A percentile compares a stretch with the other conserved stretches of the same genome.
Conservation (phyloP, 139 green algal genomes). For the Coccomyxa sp. region DNA sequence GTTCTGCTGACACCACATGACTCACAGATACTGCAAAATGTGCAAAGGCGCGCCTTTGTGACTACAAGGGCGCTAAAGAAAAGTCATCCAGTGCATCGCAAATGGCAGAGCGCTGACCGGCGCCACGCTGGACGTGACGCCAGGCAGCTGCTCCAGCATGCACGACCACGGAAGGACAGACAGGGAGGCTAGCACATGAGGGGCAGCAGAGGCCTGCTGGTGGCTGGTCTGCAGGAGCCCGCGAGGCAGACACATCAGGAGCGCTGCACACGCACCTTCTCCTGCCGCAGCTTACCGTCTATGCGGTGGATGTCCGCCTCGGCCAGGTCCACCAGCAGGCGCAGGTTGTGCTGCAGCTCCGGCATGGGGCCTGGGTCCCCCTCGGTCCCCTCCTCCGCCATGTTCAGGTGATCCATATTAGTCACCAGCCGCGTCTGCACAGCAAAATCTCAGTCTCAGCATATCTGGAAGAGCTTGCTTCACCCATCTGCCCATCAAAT, state of each 20-base stretch:
- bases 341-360: conserved; percentile 98
- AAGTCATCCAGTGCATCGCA: neutral
- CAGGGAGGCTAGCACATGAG: neutral
- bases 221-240: neutral
- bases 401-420: conserved; percentile 85
- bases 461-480: too few species aligned
- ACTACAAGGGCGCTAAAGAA: neutral
- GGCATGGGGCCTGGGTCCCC: conserved; percentile 77
- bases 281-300: conserved; percentile 70
- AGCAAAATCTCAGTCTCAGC: too few species aligned
- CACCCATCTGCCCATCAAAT: too few species aligned
- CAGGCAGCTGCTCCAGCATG: neutral
- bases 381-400: conserved; percentile 31
- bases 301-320: conserved; percentile 82
- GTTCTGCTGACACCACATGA: too few species aligned
- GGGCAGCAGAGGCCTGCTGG: too few species aligned
- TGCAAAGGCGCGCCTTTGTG: neutral
- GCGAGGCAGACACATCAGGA: too few species aligned
- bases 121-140: neutral
- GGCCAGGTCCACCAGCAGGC: conserved; percentile 84
- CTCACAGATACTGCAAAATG: neutral
- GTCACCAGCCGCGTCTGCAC: conserved; percentile 75
- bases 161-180: neutral
- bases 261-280: conserved; percentile 63
- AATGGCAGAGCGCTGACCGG: neutral